A percentile compares a stretch with the other conserved stretches of the same genome.
Conservation (phyloP, 1,284 basidiomycete species). For the Cryptococcus sp. region DNA sequence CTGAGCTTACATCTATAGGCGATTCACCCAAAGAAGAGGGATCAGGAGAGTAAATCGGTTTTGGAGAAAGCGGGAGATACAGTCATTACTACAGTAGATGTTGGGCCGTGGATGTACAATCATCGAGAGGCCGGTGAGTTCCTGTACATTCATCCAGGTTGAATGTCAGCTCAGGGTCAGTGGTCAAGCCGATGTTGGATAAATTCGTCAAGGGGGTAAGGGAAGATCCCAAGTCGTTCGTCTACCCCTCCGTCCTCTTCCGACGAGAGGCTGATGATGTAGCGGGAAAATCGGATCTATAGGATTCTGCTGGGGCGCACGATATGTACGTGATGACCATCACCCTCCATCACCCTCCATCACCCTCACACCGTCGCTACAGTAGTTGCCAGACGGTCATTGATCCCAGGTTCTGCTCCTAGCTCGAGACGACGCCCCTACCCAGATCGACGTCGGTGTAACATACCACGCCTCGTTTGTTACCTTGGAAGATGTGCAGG, state of each 20-base stretch:
- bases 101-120: slow-evolving; percentile 23
- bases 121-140: slow-evolving; percentile 37
- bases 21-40: slow-evolving; percentile 30
- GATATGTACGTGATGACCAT: slow-evolving; percentile 20
- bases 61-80: slow-evolving; percentile 42
- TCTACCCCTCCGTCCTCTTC: background rate
- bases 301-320: slow-evolving; percentile 30
- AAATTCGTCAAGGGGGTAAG: slow-evolving; percentile 35
- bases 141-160: background rate
- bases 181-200: slow-evolving; percentile 37
- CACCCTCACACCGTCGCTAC: background rate
- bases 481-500: slow-evolving; percentile 57
- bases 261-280: slow-evolving; percentile 1
- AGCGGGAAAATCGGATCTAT: slow-evolving; percentile 36
- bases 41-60: slow-evolving; percentile 27
- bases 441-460: slow-evolving; percentile 61
- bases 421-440: slow-evolving; percentile 61
- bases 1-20: slow-evolving; percentile 11
- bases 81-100: slow-evolving; percentile 32
- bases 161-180: slow-evolving; percentile 5
- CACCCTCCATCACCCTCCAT: no score
- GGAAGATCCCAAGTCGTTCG: slow-evolving; percentile 31
- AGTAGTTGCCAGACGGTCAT: slow-evolving; percentile 53
- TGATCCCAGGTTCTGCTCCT: slow-evolving; percentile 55
- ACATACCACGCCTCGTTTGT: slow-evolving; percentile 66